A percentile compares a stretch with the other conserved stretches of the same genome.
Conservation (phyloP, 2,329 filamentous ascomycete species). For the Pyricularia sp. region DNA sequence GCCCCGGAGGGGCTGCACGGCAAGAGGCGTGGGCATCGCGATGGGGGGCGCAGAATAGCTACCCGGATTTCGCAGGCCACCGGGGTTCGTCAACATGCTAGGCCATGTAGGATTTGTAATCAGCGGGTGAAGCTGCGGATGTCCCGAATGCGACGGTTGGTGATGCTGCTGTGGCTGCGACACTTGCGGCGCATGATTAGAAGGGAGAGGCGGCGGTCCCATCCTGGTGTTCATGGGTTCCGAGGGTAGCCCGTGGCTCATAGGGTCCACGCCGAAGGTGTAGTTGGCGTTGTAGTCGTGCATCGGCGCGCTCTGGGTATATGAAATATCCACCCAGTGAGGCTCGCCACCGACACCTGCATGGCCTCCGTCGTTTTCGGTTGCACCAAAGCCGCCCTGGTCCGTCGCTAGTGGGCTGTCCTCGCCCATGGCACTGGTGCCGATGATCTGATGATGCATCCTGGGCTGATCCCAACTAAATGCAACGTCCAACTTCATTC, state of each 20-base stretch:
- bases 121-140: slow-evolving; percentile 54
- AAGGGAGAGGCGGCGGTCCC: slow-evolving; percentile 51
- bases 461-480: slow-evolving; percentile 11
- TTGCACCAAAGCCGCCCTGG: slow-evolving; percentile 22
- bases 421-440: slow-evolving; percentile 35
- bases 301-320: slow-evolving; percentile 57
- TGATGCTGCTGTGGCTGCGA: slow-evolving; percentile 31
- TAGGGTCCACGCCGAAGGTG: slow-evolving; percentile 43
- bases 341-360: not conserved
- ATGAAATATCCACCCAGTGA: slow-evolving; percentile 45
- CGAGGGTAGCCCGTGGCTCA: slow-evolving; percentile 35
- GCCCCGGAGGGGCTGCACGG: slow-evolving; percentile 33
- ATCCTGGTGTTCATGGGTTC: slow-evolving; percentile 38
- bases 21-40: slow-evolving; percentile 47
- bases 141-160: slow-evolving; percentile 19
- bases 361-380: not conserved
- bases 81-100: slow-evolving; percentile 69
- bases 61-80: slow-evolving; percentile 13
- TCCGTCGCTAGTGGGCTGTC: slow-evolving; percentile 35
- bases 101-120: slow-evolving; percentile 68
- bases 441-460: slow-evolving; percentile 36
- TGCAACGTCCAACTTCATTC: not conserved
- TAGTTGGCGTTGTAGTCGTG: slow-evolving; percentile 57
- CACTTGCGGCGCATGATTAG: slow-evolving; percentile 25
- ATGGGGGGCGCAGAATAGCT: slow-evolving; percentile 51